Percentiles rank a stretch among this genome's conserved stretches.
Evolutionary conservation across 2,329 filamentous ascomycete species (phyloP).

Genomic region (Spiromastix sp.): DNA sequence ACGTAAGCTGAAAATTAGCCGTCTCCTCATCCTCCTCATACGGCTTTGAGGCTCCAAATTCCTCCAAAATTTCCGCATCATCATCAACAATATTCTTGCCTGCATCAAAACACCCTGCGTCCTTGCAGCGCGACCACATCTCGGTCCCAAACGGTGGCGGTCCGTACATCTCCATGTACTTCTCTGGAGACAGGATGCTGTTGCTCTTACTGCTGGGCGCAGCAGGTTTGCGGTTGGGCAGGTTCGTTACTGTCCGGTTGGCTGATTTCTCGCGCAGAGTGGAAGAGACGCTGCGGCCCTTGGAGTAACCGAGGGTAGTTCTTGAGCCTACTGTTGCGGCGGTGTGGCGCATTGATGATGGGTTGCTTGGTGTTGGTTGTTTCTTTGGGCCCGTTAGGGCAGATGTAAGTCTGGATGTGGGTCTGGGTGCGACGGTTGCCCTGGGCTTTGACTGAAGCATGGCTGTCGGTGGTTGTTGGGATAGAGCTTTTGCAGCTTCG

Average conservation of each 20-base stretch:
- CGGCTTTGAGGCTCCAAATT: conserved; percentile 16
- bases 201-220: conserved; percentile 11
- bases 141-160: conserved; percentile 31
- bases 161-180: conserved; percentile 34
- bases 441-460: conserved; percentile 21
- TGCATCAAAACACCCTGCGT: conserved; percentile 27
- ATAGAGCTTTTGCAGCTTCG: conserved; percentile 31
- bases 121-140: conserved; percentile 33
- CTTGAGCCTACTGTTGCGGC: conserved; percentile 59
- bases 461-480: conserved; percentile 24
- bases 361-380: conserved; percentile 35
- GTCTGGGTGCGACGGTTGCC: conserved; percentile 24
- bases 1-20: conserved; percentile 29
- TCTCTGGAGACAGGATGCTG: conserved; percentile 28
- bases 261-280: conserved; percentile 17
- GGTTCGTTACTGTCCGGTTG: conserved; percentile 15
- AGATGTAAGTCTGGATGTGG: conserved; percentile 30
- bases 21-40: conserved; percentile 31
- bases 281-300: conserved; percentile 47
- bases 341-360: conserved; percentile 46
- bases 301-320: conserved; percentile 76
- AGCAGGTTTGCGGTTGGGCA: conserved; percentile 10
- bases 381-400: conserved; percentile 27
- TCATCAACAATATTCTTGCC: conserved; percentile 13
- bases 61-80: conserved; percentile 12